Base-by-base conservation (phyloP, 495 filamentous ascomycete species). In the Penicillium cosmopolitanum region DNA sequence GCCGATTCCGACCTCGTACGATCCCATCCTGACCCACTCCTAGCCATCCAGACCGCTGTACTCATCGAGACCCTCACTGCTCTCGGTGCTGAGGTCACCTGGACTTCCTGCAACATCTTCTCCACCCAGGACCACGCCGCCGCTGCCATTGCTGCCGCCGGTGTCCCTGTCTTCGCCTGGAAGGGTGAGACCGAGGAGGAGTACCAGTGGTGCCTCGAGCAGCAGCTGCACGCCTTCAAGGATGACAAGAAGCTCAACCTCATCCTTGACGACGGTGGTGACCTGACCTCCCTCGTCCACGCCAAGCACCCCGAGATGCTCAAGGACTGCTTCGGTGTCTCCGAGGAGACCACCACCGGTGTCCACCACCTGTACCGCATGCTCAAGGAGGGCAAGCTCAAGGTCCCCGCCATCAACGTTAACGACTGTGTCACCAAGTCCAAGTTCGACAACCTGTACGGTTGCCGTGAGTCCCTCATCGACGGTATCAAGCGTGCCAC, bases 141-240 rank as follows among this genome's bases (percentile, higher is more conserved):
- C 51, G 92, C 96, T 57, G 95, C 95, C 70, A 96, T 98, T 74
- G 95, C 95, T 62, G 95, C 95, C 56, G 84, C 86, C 53, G 95
- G 95, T 76, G 87, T 95, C 60, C 93, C 95, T 67, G 95, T 98
- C 73, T 98, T 98, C 74, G 95, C 95, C 79, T 98, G 96, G 96
- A 98, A 98, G 84, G 95, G 95, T 74, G 95, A 98, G 89, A 97
- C 94, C 66, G 96, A 98, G 80, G 95, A 98, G 84, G 95, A 98
- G 84, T 98, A 98, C 87, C 83, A 95, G 72, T 98, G 95, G 95
- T 98, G 95, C 77, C 82, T 98, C 70, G 95, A 98, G 83, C 95
- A 98, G 85, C 96, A 98, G 84, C 90, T 98, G 67, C 70, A 82
- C 52, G 90, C 95, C 69, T 98, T 98, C 90, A 96, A 95, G 81